Evolutionary conservation across 2,329 filamentous ascomycete genomes (phyloP), one percentile per base, ranked within the genome.

Genomic region (Aspergillus sclerotialis): DNA sequence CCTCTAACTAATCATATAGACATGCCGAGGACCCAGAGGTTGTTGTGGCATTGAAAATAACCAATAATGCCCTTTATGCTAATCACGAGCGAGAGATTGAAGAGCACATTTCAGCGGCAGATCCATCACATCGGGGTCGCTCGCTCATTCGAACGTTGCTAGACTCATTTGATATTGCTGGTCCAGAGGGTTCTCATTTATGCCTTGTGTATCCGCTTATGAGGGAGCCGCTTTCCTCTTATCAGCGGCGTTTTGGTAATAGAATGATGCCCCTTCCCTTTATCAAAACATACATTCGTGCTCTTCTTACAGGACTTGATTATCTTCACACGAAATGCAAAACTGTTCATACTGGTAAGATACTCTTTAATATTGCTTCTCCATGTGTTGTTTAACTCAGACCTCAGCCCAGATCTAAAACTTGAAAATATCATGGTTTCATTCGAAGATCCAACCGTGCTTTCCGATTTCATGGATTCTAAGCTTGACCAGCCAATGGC

Each of bases 371-470:
- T 36, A 27, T 39, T 42, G 2, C 26, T 40, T 49, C 17, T 40
- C 10, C 6, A n/a, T n/a, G 30, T 19, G 10, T 42, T 44, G 37
- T 40, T 48, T 8, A 52, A 14, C 16, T n/a, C 4, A 34, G 27
- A 18, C 7, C 17, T 13, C 33, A 42, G 13, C 18, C 33, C 45
- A 55, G 65, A 69, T 50, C 49, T 69, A 35, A 69, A 68, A 36
- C 56, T 64, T 8, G 58, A 65, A 32, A 68, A 68, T 28, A 64
- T 68, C 30, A 57, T 68, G 39, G 46, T 64, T 37, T 49, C 48
- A 30, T 50, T 60, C 5, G 52, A 58, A 30, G 46, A 58, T 38
- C 45, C 46, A 38, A 40, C 46, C 9, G 44, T 55, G 19, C 50
- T 63, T 38, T 41, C 53, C 42, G 43, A 55, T 37, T 58, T 63